phyloP scores from a whole-genome alignment of 768 basidiomycete species.

The Russula griseocarnosa region DNA sequence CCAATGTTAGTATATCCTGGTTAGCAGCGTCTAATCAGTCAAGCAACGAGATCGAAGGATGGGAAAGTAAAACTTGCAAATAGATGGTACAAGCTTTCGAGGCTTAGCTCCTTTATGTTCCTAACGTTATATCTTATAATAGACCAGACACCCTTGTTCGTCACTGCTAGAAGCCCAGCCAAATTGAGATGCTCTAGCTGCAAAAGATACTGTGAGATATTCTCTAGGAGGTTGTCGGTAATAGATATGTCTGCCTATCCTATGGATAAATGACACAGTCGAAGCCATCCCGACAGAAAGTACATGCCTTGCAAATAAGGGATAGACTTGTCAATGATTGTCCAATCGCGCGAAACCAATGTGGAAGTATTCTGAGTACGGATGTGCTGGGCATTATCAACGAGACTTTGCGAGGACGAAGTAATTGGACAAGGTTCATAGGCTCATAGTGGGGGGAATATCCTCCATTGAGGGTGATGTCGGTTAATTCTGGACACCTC shows the following conservation, averaged over 20 bases:
- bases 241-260: slow-evolving; percentile 53
- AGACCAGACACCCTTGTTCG: slow-evolving; percentile 53
- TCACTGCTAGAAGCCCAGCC: slow-evolving; percentile 66
- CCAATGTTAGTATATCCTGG: slow-evolving; percentile 54
- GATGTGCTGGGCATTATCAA: slow-evolving; percentile 69
- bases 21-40: background rate
- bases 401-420: slow-evolving; percentile 50
- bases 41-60: slow-evolving; percentile 8
- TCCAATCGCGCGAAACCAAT: slow-evolving; percentile 49
- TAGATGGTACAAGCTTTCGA: slow-evolving; percentile 58
- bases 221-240: slow-evolving; percentile 52
- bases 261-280: background rate
- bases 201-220: slow-evolving; percentile 47
- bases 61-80: slow-evolving; percentile 47
- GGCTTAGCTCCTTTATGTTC: slow-evolving; percentile 51
- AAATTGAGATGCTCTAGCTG: slow-evolving; percentile 56
- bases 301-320: slow-evolving; percentile 63
- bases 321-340: slow-evolving; percentile 53
- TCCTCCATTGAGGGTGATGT: slow-evolving; percentile 71
- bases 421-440: slow-evolving; percentile 46
- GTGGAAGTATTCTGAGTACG: slow-evolving; percentile 47
- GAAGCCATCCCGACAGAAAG: background rate
- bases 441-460: slow-evolving; percentile 53
- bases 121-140: slow-evolving; percentile 43
- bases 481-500: slow-evolving; percentile 41